These are phyloP conservation scores for Magnusiomyces fungicola DNA, from an alignment of 1,139 yeast species.

Conservation along the genomic window DNA sequence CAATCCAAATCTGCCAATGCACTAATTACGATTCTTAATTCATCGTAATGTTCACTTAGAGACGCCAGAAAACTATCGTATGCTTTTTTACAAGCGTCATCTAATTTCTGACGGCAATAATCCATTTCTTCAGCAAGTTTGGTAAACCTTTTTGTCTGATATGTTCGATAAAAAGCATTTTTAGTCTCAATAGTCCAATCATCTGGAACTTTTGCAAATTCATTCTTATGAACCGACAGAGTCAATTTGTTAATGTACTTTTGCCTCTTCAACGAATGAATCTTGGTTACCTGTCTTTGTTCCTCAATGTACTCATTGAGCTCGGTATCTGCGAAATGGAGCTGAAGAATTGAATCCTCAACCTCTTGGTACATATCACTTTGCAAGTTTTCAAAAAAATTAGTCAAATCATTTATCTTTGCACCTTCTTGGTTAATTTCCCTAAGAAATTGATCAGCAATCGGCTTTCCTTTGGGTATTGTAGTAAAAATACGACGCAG, in stretches of 20 bases:
- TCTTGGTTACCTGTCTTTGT: too few relatives aligned
- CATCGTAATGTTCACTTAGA: conserved; percentile 45
- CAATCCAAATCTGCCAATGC: conserved; percentile 65
- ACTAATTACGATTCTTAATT: conserved; percentile 44
- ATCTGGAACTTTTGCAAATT: conserved; percentile 51
- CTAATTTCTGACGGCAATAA: conserved; percentile 55
- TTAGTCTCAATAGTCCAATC: conserved; percentile 73
- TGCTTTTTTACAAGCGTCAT: conserved; percentile 48
- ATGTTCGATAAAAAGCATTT: conserved; percentile 65
- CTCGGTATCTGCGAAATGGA: too few relatives aligned
- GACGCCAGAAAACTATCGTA: conserved; percentile 45
- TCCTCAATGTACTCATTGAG: too few relatives aligned
- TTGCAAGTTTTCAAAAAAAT: conserved; percentile 28
- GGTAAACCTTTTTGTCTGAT: conserved; percentile 53
- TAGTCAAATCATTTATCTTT: conserved; percentile 41
- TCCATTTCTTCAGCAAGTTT: conserved; percentile 49
- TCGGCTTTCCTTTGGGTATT: conserved; percentile 20
- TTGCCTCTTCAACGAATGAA: too few relatives aligned
- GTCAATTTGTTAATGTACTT: too few relatives aligned
- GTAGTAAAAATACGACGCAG: conserved; percentile 30
- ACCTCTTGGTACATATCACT: too few relatives aligned
- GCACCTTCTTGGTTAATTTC: conserved; percentile 56
- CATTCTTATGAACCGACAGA: conserved; percentile 20
- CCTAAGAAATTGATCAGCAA: conserved; percentile 35
- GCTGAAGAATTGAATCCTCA: too few relatives aligned